Evolutionary conservation across 306 rosid species (phyloP).

Genomic region (Lathyrus aphaca): DNA sequence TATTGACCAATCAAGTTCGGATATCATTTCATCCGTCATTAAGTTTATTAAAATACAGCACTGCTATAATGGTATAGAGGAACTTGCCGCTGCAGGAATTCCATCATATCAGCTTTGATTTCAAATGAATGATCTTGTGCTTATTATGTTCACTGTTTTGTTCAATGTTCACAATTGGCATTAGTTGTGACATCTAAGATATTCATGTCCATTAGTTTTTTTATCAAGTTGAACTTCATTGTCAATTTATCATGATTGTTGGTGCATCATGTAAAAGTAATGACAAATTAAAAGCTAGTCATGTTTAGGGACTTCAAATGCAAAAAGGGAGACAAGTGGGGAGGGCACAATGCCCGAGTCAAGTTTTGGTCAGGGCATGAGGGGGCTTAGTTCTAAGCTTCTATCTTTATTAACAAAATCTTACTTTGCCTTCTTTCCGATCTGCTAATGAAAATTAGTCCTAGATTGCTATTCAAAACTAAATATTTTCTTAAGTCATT

Average conservation of each 20-base stretch:
- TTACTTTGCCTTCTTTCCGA: background rate
- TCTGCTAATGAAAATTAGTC: background rate
- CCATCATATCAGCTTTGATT: background rate
- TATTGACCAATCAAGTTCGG: conserved; percentile 5
- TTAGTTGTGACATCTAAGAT: background rate
- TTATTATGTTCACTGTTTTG: background rate
- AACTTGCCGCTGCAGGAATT: background rate
- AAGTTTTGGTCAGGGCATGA: background rate
- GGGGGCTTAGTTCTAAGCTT: background rate
- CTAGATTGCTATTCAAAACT: conserved; percentile 20
- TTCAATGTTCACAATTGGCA: background rate
- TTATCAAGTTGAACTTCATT: background rate
- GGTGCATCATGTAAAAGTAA: background rate
- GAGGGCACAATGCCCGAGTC: background rate
- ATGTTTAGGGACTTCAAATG: background rate
- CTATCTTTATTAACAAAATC: background rate
- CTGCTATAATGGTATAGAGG: background rate
- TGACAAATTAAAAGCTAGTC: background rate
- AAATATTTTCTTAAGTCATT: background rate
- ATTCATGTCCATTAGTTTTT: background rate
- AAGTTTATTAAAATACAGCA: conserved; percentile 1
- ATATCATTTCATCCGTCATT: conserved; percentile 3
- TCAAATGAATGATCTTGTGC: background rate
- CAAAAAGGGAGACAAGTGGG: background rate
- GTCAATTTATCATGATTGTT: background rate